phyloP scores from a whole-genome alignment of 257 asterid genomes.

The Misopates orontium region DNA sequence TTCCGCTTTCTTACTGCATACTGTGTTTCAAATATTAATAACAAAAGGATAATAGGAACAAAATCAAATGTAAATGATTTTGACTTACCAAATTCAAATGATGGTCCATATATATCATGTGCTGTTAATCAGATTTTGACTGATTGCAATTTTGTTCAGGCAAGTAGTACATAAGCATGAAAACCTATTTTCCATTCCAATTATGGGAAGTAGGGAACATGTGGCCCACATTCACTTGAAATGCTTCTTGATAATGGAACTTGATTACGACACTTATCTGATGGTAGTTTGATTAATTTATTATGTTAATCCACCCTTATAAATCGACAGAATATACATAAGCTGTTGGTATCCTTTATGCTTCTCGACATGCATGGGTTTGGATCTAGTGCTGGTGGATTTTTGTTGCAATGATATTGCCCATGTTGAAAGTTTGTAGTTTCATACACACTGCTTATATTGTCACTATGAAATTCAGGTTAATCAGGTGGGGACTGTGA shows the following conservation, averaged over 20 bases:
- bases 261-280: neutral
- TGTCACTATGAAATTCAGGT: conserved; percentile 49
- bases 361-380: conserved; percentile 19
- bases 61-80: neutral
- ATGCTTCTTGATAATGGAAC: conserved; percentile 3
- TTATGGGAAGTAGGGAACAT: neutral
- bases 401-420: conserved; percentile 1
- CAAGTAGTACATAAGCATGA: conserved; percentile 19
- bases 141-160: conserved; percentile 5
- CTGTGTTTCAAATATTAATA: neutral
- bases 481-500: conserved; percentile 92
- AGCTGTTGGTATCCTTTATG: neutral
- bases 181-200: neutral
- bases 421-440: neutral
- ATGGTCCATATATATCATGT: too few relatives aligned
- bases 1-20: conserved; percentile 7
- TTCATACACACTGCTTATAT: conserved; percentile 6
- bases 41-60: neutral
- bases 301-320: conserved; percentile 8
- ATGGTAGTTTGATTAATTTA: conserved; percentile 3
- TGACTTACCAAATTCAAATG: neutral
- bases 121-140: conserved; percentile 3
- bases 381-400: conserved; percentile 1
- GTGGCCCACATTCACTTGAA: conserved; percentile 2
- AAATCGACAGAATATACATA: conserved; percentile 6